Evolutionary conservation across 371 early-diverging fungal species (phyloP), one percentile per base, ranked within the genome.

Genomic region (Mucor saturninus): DNA sequence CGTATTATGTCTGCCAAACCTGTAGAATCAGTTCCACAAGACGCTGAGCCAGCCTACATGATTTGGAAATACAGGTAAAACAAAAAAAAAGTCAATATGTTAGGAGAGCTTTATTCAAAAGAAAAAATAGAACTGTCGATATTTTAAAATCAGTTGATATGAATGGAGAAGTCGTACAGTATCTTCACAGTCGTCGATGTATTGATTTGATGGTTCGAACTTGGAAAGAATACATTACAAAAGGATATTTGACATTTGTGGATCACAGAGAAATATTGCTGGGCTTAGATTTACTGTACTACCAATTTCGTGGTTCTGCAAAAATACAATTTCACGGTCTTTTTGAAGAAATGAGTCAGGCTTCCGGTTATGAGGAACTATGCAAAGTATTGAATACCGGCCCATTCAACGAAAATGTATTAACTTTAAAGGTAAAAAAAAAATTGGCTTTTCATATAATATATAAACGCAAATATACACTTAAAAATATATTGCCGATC

Each of bases 1-100:
- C 75, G 75, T 31, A 65, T 81, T 31, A 66, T 81, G 37, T 59
- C 76, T 9, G 68, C 69, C 14, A 75, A 76, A 37, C 78, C 81
- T 5, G 46, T 51, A 30, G 59, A 71, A 15, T 39, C 3, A 9
- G 29, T 49, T 30, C 11, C 42, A 13, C 43, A 57, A 31, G 67
- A 62, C 31, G 35, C 21, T 1, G 59, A 66, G 14, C 54, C 69
- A 13, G 56, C 69, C 11, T 77, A 71, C 53, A 65, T 73, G 61
- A 51, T 68, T 40, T 81, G 78, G 80, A 74, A 79, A 61, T 30
- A 57, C 31, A 50, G 50, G 50, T 49, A 49, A 45, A 7, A 42
- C 4, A 42, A 6, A 42, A 48, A 30, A 6, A 35, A 6, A 35
- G 35, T 35, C 35, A 35, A 35, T 35, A 21, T 21, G 21, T 21